phyloP scores from a whole-genome alignment of 768 basidiomycete species.

The Cubamyces sp. region DNA sequence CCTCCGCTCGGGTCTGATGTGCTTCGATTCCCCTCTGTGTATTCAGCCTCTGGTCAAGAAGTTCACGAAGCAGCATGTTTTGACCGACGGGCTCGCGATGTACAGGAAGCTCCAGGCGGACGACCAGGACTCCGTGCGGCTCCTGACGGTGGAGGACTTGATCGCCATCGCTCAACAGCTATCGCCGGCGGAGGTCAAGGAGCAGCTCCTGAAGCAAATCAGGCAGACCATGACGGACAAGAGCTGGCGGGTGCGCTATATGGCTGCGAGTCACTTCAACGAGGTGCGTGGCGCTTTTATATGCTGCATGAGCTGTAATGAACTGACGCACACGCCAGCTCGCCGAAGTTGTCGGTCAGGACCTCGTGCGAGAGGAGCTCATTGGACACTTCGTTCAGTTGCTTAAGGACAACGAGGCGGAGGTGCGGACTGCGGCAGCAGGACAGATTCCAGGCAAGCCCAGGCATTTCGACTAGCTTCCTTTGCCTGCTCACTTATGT shows the following conservation, averaged over 20 bases:
- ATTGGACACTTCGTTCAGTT: slow-evolving; percentile 92
- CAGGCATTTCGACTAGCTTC: not conserved
- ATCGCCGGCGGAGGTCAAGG: slow-evolving; percentile 86
- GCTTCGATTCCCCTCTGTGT: not conserved
- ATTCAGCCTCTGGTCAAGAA: slow-evolving; percentile 76
- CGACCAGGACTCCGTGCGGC: slow-evolving; percentile 96
- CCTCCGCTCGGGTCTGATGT: slow-evolving; percentile 25
- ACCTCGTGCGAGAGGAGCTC: slow-evolving; percentile 91
- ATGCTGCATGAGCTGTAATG: not conserved
- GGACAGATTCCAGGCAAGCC: slow-evolving; percentile 92
- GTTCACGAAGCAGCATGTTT: slow-evolving; percentile 77
- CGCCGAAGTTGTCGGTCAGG: slow-evolving; percentile 86
- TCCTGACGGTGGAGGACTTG: slow-evolving; percentile 93
- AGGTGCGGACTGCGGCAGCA: slow-evolving; percentile 94
- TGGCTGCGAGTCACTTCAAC: slow-evolving; percentile 98
- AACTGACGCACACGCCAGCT: slow-evolving; percentile 51
- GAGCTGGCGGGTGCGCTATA: slow-evolving; percentile 98
- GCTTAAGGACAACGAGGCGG: slow-evolving; percentile 97
- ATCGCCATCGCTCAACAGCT: slow-evolving; percentile 90
- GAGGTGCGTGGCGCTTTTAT: slow-evolving; percentile 55
- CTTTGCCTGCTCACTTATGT: slow-evolving; percentile 15
- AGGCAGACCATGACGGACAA: slow-evolving; percentile 90
- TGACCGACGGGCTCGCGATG: slow-evolving; percentile 87
- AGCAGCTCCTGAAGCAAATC: slow-evolving; percentile 86
- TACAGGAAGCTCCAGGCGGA: slow-evolving; percentile 94